phyloP scores from a whole-genome alignment of 257 asterid genomes.

The Solanum verrucosum region DNA sequence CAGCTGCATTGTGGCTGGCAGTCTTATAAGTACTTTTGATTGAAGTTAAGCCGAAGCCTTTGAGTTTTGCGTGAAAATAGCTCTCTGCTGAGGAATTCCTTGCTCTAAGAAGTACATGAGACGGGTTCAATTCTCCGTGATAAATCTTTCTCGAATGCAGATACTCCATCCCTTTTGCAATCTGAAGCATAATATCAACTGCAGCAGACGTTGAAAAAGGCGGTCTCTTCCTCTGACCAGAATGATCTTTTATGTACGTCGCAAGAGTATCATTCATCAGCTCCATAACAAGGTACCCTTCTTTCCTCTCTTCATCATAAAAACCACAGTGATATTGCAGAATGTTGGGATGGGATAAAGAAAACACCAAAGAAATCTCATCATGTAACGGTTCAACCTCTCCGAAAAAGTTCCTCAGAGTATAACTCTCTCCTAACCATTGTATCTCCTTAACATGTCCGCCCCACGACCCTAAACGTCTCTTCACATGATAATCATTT shows the following conservation, averaged over 20 bases:
- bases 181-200: conserved; percentile 76
- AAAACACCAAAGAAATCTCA: conserved; percentile 44
- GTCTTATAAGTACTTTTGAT: conserved; percentile 20
- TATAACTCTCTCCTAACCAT: conserved; percentile 82
- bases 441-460: conserved; percentile 71
- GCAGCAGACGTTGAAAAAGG: conserved; percentile 59
- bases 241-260: conserved; percentile 48
- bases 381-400: conserved; percentile 40
- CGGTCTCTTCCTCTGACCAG: conserved; percentile 42
- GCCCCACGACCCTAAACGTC: conserved; percentile 51
- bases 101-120: conserved; percentile 51
- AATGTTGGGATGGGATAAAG: conserved; percentile 68
- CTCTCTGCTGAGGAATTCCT: conserved; percentile 34
- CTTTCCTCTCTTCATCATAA: conserved; percentile 77
- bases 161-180: conserved; percentile 88
- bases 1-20: conserved; percentile 13
- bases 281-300: conserved; percentile 81
- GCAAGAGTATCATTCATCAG: conserved; percentile 65
- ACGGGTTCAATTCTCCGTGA: conserved; percentile 74
- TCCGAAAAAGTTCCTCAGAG: conserved; percentile 62
- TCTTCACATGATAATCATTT: conserved; percentile 48
- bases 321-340: conserved; percentile 62
- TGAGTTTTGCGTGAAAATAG: conserved; percentile 42
- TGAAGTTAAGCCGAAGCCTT: conserved; percentile 51
- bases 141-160: conserved; percentile 54